These are phyloP conservation scores for Aureobasidium sp. DNA, from an alignment of 2,329 filamentous ascomycete species.

Conservation along the genomic window DNA sequence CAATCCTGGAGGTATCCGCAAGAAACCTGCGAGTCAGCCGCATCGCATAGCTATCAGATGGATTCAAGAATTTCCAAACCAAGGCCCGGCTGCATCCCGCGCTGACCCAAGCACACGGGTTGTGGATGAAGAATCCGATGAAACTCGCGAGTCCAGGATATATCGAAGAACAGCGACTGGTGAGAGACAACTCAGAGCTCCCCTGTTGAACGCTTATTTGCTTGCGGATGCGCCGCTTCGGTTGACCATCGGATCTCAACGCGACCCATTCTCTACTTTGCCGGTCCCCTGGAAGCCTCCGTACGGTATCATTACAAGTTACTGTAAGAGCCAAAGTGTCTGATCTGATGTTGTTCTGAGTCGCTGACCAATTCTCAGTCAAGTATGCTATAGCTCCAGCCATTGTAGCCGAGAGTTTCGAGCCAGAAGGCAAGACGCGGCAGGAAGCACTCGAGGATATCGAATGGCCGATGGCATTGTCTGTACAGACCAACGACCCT, in stretches of 20 bases:
- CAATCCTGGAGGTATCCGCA: slow-evolving; percentile 3
- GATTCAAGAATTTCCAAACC: slow-evolving; percentile 6
- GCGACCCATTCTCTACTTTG: slow-evolving; percentile 2
- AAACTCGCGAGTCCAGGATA: not conserved
- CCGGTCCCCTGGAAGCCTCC: slow-evolving; percentile 2
- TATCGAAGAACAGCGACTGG: not conserved
- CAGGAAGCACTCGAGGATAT: slow-evolving; percentile 7
- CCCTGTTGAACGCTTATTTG: not conserved
- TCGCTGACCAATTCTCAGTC: not conserved
- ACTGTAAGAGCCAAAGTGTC: not conserved
- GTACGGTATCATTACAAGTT: slow-evolving; percentile 5
- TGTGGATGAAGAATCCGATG: not conserved
- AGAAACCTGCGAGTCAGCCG: not conserved
- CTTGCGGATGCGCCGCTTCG: slow-evolving; percentile 1
- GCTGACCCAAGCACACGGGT: not conserved
- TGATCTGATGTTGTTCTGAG: no score
- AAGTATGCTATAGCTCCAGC: slow-evolving; percentile 9
- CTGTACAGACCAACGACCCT: slow-evolving; percentile 5
- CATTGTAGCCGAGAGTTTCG: slow-evolving; percentile 1
- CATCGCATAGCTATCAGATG: not conserved
- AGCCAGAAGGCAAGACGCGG: slow-evolving; percentile 5
- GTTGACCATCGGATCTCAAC: not conserved
- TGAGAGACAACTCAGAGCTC: not conserved
- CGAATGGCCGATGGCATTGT: slow-evolving; percentile 6
- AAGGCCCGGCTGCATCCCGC: not conserved